Base-by-base conservation (phyloP, 2,329 filamentous ascomycete genomes). In the Dactylellina leptospora region DNA sequence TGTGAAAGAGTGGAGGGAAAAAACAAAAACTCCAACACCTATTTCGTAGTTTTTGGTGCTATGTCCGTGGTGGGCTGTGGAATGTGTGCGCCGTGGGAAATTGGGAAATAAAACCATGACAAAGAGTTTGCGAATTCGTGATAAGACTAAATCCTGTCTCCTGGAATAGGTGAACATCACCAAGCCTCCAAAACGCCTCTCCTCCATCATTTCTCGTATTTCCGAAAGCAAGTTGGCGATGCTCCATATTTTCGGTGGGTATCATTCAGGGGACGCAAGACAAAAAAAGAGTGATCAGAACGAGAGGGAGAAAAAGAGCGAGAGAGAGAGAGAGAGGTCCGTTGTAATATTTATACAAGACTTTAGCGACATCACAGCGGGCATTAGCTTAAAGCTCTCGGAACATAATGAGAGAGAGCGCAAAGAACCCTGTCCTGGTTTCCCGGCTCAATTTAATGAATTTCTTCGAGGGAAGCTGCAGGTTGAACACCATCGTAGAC, bases 391-490 rank as follows among this genome's bases (percentile, higher is more conserved):
- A 71, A 71, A 71, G 47, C 42, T 71, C 48, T 62, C 44, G 28
- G 30, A 51, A 36, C 50, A 50, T 51, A 25, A 42, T 62, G 44
- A 50, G 40, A 38, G 36, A 51, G 54, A 40, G 44, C n/a, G n/a
- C n/a, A 36, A 59, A 54, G 55, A 42, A 54, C 58, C 66, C 66
- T 62, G 58, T 56, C 51, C 66, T 62, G 28, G 64, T 59, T 61
- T 70, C 56, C 55, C 56, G 55, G 64, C 55, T 61, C 50, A 60
- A 71, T 71, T 71, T 62, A 71, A 71, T 63, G 58, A 71, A 61
- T 45, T 51, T 51, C 36, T 50, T 61, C 30, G 53, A 47, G 58
- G 45, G 45, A 62, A 47, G 66, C 56, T 62, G 66, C 66, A 71
- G 56, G 59, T 66, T 25, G 53, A 56, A 56, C 51, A 58, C 50